A percentile compares a stretch with the other conserved stretches of the same genome.
Conservation (phyloP, 371 early-diverging fungal species). For the Mucor velutinosus region DNA sequence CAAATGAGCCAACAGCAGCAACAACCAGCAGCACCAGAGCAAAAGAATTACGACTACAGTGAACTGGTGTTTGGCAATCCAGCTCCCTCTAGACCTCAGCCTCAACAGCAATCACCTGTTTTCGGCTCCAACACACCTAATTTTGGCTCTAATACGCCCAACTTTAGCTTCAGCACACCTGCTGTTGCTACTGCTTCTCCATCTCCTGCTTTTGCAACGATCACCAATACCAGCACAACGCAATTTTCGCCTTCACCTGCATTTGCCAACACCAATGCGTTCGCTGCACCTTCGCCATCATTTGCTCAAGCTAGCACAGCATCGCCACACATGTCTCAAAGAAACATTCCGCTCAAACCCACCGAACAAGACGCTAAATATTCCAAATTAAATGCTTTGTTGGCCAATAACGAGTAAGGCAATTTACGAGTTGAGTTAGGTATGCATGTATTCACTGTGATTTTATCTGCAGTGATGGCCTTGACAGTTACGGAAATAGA, state of each 20-base stretch:
- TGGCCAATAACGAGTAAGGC: conserved; percentile 28
- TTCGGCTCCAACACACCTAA: conserved; percentile 5
- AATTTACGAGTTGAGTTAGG: background rate
- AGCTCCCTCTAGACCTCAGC: background rate
- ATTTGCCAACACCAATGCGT: conserved; percentile 8
- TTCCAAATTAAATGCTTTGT: conserved; percentile 26
- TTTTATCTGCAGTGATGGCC: conserved; percentile 43
- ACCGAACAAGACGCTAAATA: conserved; percentile 17
- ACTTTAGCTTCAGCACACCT: background rate
- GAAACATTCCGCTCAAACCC: background rate
- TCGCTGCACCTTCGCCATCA: background rate
- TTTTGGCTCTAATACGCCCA: conserved; percentile 3
- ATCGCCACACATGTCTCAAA: background rate
- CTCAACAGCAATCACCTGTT: conserved; percentile 9
- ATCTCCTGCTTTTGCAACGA: background rate
- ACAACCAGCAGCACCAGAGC: conserved; percentile 11
- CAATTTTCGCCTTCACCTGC: conserved; percentile 7
- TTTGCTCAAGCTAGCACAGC: background rate
- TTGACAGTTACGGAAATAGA: conserved; percentile 58
- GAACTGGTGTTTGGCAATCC: conserved; percentile 21
- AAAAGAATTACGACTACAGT: conserved; percentile 22
- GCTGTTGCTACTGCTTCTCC: background rate
- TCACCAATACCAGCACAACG: background rate
- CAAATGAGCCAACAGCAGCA: conserved; percentile 10
- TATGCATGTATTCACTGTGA: background rate